Evolutionary conservation across 2,329 filamentous ascomycete genomes (phyloP).

Genomic region (Sporothrix brunneoviolacea): DNA sequence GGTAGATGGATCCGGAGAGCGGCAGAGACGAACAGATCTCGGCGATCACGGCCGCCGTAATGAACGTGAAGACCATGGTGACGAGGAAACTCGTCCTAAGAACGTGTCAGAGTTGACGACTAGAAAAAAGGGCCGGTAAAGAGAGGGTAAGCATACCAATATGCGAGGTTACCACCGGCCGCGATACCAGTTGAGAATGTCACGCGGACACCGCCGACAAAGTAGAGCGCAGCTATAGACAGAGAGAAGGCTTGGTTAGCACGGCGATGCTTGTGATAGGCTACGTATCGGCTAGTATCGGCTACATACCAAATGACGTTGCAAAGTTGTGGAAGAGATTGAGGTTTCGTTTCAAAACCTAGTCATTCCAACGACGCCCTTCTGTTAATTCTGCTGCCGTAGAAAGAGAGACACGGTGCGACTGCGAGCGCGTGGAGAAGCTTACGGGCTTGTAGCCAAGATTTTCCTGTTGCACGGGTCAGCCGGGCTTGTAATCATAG

Average conservation of each 20-base stretch:
- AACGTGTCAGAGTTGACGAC: too few species aligned
- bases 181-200: slow-evolving; percentile 13
- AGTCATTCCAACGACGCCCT: too few species aligned
- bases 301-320: slow-evolving; percentile 7
- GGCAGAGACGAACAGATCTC: slow-evolving; percentile 17
- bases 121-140: too few species aligned
- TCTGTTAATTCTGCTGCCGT: not conserved
- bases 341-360: slow-evolving; percentile 13
- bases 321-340: slow-evolving; percentile 15
- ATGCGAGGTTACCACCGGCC: slow-evolving; percentile 12
- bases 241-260: too few species aligned
- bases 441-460: slow-evolving; percentile 11
- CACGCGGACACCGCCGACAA: slow-evolving; percentile 14
- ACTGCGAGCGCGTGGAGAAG: not conserved
- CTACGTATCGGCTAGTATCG: not conserved
- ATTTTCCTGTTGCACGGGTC: too few species aligned
- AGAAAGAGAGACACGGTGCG: too few species aligned
- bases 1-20: slow-evolving; percentile 36
- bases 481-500: too few species aligned
- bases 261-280: not conserved
- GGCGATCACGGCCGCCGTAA: slow-evolving; percentile 14
- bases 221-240: slow-evolving; percentile 11
- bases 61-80: slow-evolving; percentile 11
- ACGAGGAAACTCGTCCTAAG: slow-evolving; percentile 13
- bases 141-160: too few species aligned